phyloP scores from a whole-genome alignment of 1,284 basidiomycete genomes.

The Moniliella sp. region DNA sequence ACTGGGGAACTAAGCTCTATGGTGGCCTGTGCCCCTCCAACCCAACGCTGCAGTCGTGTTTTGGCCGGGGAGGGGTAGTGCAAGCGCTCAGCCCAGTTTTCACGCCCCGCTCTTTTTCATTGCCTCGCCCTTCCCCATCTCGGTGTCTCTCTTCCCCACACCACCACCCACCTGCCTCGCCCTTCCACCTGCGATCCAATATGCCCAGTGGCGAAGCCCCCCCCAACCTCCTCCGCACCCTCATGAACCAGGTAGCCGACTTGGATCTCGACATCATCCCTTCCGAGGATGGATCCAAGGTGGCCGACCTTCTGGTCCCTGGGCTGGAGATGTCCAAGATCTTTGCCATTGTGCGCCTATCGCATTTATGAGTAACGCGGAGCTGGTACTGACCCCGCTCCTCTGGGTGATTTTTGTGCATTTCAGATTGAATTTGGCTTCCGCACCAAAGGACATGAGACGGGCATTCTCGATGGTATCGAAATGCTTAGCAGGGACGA shows the following conservation, averaged over 20 bases:
- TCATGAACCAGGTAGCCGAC: constrained; percentile 15
- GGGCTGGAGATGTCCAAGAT: constrained; percentile 10
- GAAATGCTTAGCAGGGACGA: constrained; percentile 17
- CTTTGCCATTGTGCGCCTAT: constrained; percentile 5
- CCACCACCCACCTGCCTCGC: no score
- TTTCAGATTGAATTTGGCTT: constrained; percentile 11
- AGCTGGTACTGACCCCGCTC: neutral
- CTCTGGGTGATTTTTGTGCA: neutral
- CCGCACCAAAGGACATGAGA: constrained; percentile 8
- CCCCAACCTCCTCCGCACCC: constrained; percentile 13
- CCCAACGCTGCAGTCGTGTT: no score
- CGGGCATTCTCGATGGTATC: constrained; percentile 10
- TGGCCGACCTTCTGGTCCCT: constrained; percentile 8
- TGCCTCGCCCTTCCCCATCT: no score
- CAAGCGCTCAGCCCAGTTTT: no score
- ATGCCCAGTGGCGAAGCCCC: constrained; percentile 2
- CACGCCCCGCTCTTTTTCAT: no score
- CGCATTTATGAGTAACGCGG: neutral
- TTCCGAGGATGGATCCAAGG: constrained; percentile 4
- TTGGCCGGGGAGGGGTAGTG: no score
- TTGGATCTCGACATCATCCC: constrained; percentile 15
- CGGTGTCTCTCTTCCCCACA: no score
- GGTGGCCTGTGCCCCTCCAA: no score
- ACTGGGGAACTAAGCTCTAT: no score
- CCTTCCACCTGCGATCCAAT: no score